phyloP scores from a whole-genome alignment of 208 protist genomes.

The Phytomonas francai region DNA sequence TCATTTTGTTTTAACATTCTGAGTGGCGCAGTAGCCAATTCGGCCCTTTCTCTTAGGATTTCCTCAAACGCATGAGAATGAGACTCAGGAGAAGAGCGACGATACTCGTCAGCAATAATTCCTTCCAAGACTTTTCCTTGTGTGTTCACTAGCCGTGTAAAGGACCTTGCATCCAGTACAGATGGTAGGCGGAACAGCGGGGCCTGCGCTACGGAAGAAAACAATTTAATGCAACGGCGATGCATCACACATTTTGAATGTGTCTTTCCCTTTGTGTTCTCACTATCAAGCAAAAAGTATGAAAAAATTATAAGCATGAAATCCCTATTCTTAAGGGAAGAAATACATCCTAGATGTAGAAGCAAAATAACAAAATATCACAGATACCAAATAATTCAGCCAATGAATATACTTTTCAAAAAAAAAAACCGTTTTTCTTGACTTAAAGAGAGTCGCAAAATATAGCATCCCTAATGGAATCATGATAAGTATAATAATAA shows the following conservation, averaged over 20 bases:
- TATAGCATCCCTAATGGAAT: slow-evolving; percentile 9
- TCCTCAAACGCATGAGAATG: slow-evolving; percentile 38
- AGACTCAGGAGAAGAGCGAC: slow-evolving; percentile 16
- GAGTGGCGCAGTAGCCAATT: slow-evolving; percentile 19
- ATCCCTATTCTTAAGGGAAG: not conserved
- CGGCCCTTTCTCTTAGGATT: slow-evolving; percentile 20
- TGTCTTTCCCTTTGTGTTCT: not conserved
- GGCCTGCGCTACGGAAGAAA: not conserved
- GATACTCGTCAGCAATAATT: slow-evolving; percentile 21
- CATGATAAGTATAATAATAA: slow-evolving; percentile 7
- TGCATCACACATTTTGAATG: not conserved
- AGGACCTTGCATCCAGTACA: slow-evolving; percentile 61
- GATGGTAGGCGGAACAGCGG: slow-evolving; percentile 67
- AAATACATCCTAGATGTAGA: not conserved
- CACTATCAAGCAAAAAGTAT: not conserved
- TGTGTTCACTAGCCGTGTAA: slow-evolving; percentile 48
- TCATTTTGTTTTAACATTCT: slow-evolving; percentile 40
- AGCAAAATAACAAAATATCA: not conserved
- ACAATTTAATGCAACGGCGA: not conserved
- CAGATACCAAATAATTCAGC: not conserved
- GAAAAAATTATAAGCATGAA: not conserved
- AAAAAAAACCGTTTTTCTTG: not conserved
- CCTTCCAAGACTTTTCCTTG: slow-evolving; percentile 28
- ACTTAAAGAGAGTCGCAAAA: slow-evolving; percentile 6
- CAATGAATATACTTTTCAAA: not conserved